phyloP scores from a whole-genome alignment of 192 early-diverging fungal genomes.

The Coemansia guatemalensis region DNA sequence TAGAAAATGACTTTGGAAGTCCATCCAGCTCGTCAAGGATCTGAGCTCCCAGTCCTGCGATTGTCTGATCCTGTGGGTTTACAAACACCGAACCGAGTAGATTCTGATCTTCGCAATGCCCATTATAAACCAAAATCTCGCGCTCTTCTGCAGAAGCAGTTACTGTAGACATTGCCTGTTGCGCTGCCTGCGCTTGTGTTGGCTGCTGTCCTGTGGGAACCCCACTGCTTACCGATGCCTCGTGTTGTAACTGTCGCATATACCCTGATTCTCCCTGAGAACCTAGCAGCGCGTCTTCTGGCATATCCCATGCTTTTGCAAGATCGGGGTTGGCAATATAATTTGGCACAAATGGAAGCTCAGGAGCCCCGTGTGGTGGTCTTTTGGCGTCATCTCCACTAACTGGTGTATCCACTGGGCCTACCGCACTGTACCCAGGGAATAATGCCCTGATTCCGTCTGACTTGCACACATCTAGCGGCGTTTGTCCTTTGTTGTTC shows the following conservation, averaged over 20 bases:
- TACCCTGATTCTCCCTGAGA: conserved; percentile 34
- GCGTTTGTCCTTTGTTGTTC: conserved; percentile 63
- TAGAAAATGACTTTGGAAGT: conserved; percentile 49
- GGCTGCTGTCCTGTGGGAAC: neutral
- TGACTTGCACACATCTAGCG: conserved; percentile 62
- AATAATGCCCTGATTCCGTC: conserved; percentile 50
- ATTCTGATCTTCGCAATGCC: conserved; percentile 45
- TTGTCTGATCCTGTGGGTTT: conserved; percentile 13
- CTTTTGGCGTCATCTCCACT: neutral
- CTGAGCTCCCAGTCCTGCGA: conserved; percentile 13
- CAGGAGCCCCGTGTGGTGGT: neutral
- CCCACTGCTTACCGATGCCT: conserved; percentile 28
- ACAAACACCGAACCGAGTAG: conserved; percentile 64
- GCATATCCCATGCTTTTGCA: conserved; percentile 66
- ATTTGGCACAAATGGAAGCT: conserved; percentile 54
- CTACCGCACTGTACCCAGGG: conserved; percentile 14
- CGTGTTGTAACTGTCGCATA: conserved; percentile 30
- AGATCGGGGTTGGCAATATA: conserved; percentile 68
- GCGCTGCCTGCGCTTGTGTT: neutral
- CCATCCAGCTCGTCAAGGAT: conserved; percentile 59
- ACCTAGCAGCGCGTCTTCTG: conserved; percentile 49
- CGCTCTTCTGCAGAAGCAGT: conserved; percentile 28
- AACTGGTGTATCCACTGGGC: neutral
- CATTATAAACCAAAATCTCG: conserved; percentile 60
- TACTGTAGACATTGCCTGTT: neutral